Evolutionary conservation across 305 asterid genomes (phyloP), one percentile per base, ranked within the genome.

Genomic region (Fraxinus dipetala): DNA sequence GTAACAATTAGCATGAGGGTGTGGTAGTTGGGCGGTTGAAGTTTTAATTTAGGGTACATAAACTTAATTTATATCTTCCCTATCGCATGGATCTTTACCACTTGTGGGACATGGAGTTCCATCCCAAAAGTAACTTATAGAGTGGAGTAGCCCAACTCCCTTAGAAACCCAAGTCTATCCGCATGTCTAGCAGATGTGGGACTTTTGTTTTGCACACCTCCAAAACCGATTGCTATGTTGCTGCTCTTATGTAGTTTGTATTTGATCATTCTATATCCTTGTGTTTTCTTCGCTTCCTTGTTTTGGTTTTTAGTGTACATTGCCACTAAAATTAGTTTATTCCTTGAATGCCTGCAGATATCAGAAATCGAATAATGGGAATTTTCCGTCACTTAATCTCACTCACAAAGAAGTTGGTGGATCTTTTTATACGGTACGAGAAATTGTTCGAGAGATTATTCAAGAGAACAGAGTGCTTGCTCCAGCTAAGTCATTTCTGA

Each of bases 371-470:
- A 93, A 94, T 76, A 63, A 85, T 48, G 98, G 98, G 24, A 90
- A 79, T 83, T 96, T 96, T 28, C 99, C 99, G 0, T 93, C 97
- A 24, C 93, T 96, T 87, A 94, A 88, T 88, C 93, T 94, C 84
- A 87, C 99, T 45, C 99, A 96, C 90, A 94, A 93, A 84, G 98
- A 94, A 90, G 99, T 96, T 81, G 99, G 98, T 76, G 98, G 99
- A 78, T 96, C 99, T 54, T 96, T 93, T 90, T 96, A 96, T 84
- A 94, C 91, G 0, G 98, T 96, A 34, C 89, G 99, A 70, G 98
- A 96, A 87, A 89, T 93, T 84, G 97, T 96, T 80, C 86, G 99
- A 54, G 99, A 96, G 87, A 89, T 96, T 54, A 96, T 96, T 88
- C 99, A 96, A 86, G 99, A 96, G 85, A 96, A 96, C 84, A 90